These are phyloP conservation scores for Chaetomidium leptoderma DNA, from an alignment of 495 filamentous ascomycete species.

Conservation along the genomic window DNA sequence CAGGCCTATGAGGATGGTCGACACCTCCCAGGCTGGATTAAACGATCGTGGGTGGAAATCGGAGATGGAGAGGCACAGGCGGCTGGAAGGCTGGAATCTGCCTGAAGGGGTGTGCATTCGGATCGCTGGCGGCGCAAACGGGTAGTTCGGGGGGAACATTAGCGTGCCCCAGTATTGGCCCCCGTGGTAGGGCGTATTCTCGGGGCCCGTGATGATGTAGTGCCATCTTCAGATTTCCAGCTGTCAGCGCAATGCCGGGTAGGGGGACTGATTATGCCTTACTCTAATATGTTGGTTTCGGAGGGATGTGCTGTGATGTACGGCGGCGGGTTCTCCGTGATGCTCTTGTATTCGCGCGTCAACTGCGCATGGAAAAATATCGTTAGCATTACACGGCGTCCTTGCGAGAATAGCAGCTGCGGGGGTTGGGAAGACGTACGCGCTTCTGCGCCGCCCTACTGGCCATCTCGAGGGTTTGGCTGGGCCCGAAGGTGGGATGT, in stretches of 20 bases:
- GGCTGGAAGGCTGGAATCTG: conserved; percentile 86
- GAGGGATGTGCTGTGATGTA: conserved; percentile 93
- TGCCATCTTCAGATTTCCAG: conserved; percentile 67
- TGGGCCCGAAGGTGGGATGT: not conserved
- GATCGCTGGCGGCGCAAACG: conserved; percentile 94
- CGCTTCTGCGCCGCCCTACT: conserved; percentile 79
- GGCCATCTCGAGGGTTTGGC: conserved; percentile 63
- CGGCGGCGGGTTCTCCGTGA: conserved; percentile 85
- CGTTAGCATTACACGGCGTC: not conserved
- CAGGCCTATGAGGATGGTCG: conserved; percentile 90
- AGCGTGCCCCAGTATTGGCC: conserved; percentile 98
- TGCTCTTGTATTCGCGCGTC: conserved; percentile 88
- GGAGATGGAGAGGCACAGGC: conserved; percentile 89
- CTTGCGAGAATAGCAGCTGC: not conserved
- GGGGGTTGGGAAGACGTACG: conserved; percentile 46
- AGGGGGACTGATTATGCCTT: conserved; percentile 4
- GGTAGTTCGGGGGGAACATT: conserved; percentile 92
- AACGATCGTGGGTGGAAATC: conserved; percentile 98
- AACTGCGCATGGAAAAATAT: conserved; percentile 51
- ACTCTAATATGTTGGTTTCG: conserved; percentile 93
- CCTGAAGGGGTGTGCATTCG: conserved; percentile 98
- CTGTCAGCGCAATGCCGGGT: not conserved
- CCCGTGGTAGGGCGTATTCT: conserved; percentile 85
- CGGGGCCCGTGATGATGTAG: conserved; percentile 95
- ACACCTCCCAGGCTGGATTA: conserved; percentile 98